Conservation (phyloP, 768 basidiomycete genomes). For the Russula earlei region DNA sequence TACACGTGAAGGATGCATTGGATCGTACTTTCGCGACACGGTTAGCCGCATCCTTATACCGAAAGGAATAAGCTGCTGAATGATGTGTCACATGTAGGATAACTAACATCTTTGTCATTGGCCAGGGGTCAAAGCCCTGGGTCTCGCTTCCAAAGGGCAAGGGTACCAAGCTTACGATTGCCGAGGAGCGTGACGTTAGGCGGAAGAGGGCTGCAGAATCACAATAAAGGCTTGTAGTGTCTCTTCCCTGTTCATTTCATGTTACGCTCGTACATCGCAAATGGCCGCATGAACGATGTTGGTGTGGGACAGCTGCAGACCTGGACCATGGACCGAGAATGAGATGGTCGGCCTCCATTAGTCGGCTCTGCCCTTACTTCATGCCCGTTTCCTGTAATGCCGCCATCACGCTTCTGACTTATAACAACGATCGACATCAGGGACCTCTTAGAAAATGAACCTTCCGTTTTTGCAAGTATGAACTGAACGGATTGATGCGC, state of each 20-base stretch:
- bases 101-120: conserved; percentile 96
- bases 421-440: no score
- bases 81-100: conserved; percentile 40
- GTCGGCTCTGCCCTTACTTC: no score
- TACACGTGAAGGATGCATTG: conserved; percentile 92
- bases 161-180: conserved; percentile 95
- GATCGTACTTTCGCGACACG: conserved; percentile 97
- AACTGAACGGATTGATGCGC: no score
- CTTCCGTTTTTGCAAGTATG: no score
- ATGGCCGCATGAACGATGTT: conserved; percentile 5
- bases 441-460: no score
- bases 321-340: neutral
- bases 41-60: conserved; percentile 36
- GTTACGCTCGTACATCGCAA: conserved; percentile 27
- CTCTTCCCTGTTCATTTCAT: conserved; percentile 10
- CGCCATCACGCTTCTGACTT: no score
- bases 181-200: conserved; percentile 90
- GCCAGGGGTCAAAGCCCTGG: conserved; percentile 92
- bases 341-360: neutral
- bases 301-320: neutral
- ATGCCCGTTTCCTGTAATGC: no score
- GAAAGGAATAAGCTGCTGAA: neutral
- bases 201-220: conserved; percentile 70
- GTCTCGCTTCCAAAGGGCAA: conserved; percentile 96
- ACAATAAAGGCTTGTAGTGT: conserved; percentile 29